Conservation (phyloP, 2,329 filamentous ascomycete genomes). For the Hypoxylon sp. region DNA sequence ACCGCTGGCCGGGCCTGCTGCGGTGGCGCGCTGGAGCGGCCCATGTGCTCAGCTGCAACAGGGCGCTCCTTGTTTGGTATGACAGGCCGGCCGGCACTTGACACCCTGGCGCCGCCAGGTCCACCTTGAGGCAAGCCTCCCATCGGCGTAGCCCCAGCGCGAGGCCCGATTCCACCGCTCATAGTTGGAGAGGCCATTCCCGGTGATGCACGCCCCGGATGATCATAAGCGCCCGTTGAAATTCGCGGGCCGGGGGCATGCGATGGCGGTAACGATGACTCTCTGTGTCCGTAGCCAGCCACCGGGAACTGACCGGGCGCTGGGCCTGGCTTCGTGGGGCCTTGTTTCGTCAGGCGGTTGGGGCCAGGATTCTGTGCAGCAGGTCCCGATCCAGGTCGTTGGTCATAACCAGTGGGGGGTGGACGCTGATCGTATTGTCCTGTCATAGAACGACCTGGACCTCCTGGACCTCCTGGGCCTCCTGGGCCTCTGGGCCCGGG, state of each 20-base stretch:
- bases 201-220: constrained; percentile 47
- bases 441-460: constrained; percentile 44
- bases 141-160: constrained; percentile 43
- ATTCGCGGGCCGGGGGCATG: constrained; percentile 54
- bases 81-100: constrained; percentile 42
- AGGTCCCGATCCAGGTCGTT: constrained; percentile 47
- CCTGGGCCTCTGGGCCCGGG: constrained; percentile 52
- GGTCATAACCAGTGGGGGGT: constrained; percentile 43
- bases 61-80: constrained; percentile 46
- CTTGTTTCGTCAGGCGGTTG: constrained; percentile 56
- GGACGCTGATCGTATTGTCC: constrained; percentile 48
- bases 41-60: constrained; percentile 42
- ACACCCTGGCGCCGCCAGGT: constrained; percentile 40
- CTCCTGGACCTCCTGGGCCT: constrained; percentile 45
- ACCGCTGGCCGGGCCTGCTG: constrained; percentile 44
- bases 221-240: constrained; percentile 49
- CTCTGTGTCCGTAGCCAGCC: constrained; percentile 42
- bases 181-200: constrained; percentile 42
- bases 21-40: constrained; percentile 54
- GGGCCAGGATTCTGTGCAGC: constrained; percentile 51
- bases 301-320: constrained; percentile 47
- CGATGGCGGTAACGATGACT: constrained; percentile 44
- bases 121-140: constrained; percentile 48
- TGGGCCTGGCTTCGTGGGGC: constrained; percentile 51
- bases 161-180: constrained; percentile 47